Evolutionary conservation across 805 yeast genomes (phyloP), one percentile per base, ranked within the genome.

Genomic region (Wickerhamiella alocasiicola): DNA sequence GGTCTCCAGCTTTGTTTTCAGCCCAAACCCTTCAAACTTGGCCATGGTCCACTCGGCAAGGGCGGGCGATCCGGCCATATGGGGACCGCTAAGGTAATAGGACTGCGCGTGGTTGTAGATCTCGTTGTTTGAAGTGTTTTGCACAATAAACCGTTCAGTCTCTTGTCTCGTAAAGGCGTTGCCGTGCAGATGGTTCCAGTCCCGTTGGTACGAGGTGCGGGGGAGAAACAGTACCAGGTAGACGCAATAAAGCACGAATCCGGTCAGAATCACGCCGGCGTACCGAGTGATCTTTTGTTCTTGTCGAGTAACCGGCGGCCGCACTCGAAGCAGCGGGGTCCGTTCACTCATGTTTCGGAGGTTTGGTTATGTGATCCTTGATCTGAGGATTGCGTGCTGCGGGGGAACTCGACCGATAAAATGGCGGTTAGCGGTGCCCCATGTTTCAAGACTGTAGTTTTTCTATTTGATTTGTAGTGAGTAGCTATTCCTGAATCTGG

Each of bases 11-110:
- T 57, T 60, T 3, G 75, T 55, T 25, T 63, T 57, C 42, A 78
- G 58, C 1, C 88, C 88, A 51, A 64, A 78, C 48, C 74, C 78
- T 36, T 63, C 66, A 48, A 76, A 74, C 57, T 73, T 71, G 13
- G 59, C 63, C 19, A 63, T 62, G 2, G 87, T 78, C 70, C 75
- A 81, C 40, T 76, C 62, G 15, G 55, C 68, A 18, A 62, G 55
- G 27, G 42, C 48, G 44, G 61, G 59, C 36, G 55, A 54, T 12
- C 67, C 68, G 2, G 63, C 61, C n/a, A 59, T 46, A 43, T 59
- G 63, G 6, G 54, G 53, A 11, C 53, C 60, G 6, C 50, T 31
- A 12, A 52, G 42, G 44, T 55, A 59, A 41, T 47, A 53, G 23
- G 47, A 41, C 28, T 45, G 45, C 5, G 51, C 30, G 15, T 26